A percentile compares a stretch with the other conserved stretches of the same genome.
Evolutionary conservation across 768 basidiomycete species (phyloP).

Genomic region (Collybia mongolica): DNA sequence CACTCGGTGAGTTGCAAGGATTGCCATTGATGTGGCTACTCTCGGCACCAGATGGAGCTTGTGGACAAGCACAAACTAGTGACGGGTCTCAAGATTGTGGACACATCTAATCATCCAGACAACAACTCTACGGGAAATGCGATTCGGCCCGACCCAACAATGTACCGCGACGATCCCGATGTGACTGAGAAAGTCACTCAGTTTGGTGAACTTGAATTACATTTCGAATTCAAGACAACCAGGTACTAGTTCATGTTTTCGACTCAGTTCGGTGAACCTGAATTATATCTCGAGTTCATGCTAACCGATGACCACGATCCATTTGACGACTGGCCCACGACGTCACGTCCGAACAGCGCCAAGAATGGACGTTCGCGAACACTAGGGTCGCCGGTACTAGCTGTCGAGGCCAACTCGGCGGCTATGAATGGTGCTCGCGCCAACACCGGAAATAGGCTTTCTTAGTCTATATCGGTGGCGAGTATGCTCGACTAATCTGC

Average conservation of each 20-base stretch:
- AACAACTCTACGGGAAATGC: background rate
- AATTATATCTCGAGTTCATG: too few species aligned
- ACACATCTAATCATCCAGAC: constrained; percentile 10
- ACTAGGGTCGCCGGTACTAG: background rate
- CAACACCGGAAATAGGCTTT: constrained; percentile 28
- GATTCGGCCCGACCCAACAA: constrained; percentile 2
- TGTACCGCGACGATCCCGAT: constrained; percentile 2
- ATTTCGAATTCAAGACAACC: constrained; percentile 18
- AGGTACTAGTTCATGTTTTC: too few species aligned
- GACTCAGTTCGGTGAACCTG: too few species aligned
- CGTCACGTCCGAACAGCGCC: background rate
- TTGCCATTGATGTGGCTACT: too few species aligned
- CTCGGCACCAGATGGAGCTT: too few species aligned
- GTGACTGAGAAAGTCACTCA: background rate
- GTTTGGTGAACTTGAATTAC: constrained; percentile 1
- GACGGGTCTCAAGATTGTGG: constrained; percentile 5
- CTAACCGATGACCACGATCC: constrained; percentile 3
- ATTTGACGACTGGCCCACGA: constrained; percentile 1
- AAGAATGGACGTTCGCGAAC: constrained; percentile 2
- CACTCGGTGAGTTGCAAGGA: constrained; percentile 3
- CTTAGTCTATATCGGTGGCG: constrained; percentile 22
- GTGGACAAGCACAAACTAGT: too few species aligned
- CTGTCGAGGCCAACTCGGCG: constrained; percentile 20
- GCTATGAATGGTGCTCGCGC: constrained; percentile 17
- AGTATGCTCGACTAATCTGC: constrained; percentile 24